Base-by-base conservation (phyloP, 805 yeast genomes). In the Candida golubevii region DNA sequence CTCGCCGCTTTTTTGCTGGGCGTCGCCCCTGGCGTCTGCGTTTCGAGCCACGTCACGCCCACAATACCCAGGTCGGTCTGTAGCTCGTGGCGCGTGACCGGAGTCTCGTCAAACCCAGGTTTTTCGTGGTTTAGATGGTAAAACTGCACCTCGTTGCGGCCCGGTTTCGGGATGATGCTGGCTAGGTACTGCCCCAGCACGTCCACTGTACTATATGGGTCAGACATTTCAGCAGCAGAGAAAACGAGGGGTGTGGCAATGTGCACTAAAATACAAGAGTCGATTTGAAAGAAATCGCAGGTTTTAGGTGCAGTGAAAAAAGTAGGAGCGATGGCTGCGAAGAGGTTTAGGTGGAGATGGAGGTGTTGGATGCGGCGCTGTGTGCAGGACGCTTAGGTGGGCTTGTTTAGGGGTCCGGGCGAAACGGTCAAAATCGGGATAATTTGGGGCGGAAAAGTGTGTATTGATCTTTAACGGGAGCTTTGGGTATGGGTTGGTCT, bases 61-160 rank as follows among this genome's bases (percentile, higher is more conserved):
- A 59, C 48, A 15, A 77, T 60, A 28, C 54, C 56, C 44, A 71
- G 73, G 33, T 67, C 72, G 2, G 68, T 52, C 28, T 66, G 69
- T 33, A 77, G 62, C 52, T 73, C 79, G 43, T 71, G 63, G 28
- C 61, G 60, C 6, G 61, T 57, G 27, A 60, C 51, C 37, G 62
- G 47, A 8, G 62, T 41, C 18, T 49, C 51, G 7, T 50, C 45
- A 27, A 54, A 45, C 14, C 49, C 45, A 33, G 48, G 27, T n/a
- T 55, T 53, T 6, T 48, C 46, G 33, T 44, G 32, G 13, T 30
- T 8, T 26, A 51, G 41, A 9, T 54, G 70, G 53, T 50, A 71
- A 44, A 77, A 64, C 52, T 67, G 75, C 14, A 77, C 65, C 57
- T 77, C 79, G 41, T 66, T 72, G 44, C 74, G 61, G 33, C 77